Evolutionary conservation across 2,329 filamentous ascomycete genomes (phyloP).

Genomic region (Epichloe uncinata): DNA sequence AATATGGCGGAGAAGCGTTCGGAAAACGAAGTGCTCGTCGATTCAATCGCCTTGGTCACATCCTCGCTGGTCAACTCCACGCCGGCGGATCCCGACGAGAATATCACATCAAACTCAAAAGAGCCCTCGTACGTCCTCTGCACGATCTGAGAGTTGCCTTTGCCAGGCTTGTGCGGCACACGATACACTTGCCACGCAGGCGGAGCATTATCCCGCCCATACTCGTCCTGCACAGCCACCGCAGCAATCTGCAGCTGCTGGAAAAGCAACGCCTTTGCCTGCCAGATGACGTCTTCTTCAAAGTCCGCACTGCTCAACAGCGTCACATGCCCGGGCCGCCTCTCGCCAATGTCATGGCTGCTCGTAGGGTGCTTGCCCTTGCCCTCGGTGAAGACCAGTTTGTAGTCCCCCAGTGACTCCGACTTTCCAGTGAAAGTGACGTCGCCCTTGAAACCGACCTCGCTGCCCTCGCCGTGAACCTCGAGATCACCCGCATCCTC

Average conservation of each 20-base stretch:
- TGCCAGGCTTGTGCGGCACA: conserved; percentile 51
- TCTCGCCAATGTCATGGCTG: conserved; percentile 51
- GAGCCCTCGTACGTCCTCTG: conserved; percentile 84
- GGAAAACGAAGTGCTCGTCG: conserved; percentile 54
- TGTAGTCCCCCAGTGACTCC: conserved; percentile 63
- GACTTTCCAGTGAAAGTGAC: conserved; percentile 61
- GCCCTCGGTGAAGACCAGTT: conserved; percentile 62
- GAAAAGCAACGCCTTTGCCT: conserved; percentile 55
- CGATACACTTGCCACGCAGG: conserved; percentile 80
- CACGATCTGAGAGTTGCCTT: conserved; percentile 73
- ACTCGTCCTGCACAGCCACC: conserved; percentile 34
- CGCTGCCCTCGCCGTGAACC: conserved; percentile 38
- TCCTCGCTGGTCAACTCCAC: conserved; percentile 44
- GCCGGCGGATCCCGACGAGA: conserved; percentile 61
- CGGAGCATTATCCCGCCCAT: conserved; percentile 52
- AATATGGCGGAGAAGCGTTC: conserved; percentile 57
- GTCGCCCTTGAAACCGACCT: conserved; percentile 40
- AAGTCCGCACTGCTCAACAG: conserved; percentile 59
- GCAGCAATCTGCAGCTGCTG: conserved; percentile 39
- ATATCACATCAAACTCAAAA: conserved; percentile 90
- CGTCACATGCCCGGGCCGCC: conserved; percentile 63
- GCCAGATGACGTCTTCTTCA: conserved; percentile 63
- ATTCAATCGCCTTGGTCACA: conserved; percentile 56
- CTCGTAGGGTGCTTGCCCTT: conserved; percentile 46
- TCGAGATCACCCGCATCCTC: conserved; percentile 59